phyloP scores from a whole-genome alignment of 1,284 basidiomycete species.

The Tilletia setariae region DNA sequence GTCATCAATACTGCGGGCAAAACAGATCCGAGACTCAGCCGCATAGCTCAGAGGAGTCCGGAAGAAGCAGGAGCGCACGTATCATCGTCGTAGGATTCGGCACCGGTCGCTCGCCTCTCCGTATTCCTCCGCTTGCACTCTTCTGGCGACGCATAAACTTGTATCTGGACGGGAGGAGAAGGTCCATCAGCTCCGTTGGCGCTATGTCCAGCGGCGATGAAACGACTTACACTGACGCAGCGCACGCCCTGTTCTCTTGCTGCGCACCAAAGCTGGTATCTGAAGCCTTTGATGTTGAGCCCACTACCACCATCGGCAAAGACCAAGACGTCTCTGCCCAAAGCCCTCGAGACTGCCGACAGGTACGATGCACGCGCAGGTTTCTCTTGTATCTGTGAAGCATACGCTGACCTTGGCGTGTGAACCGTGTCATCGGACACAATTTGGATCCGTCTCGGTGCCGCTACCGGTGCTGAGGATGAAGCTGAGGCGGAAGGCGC shows the following conservation, averaged over 20 bases:
- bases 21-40: not conserved
- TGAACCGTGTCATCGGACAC: constrained; percentile 75
- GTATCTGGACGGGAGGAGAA: constrained; percentile 48
- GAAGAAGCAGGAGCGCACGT: constrained; percentile 63
- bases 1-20: constrained; percentile 71
- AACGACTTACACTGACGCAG: constrained; percentile 73
- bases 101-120: constrained; percentile 57
- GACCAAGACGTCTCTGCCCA: constrained; percentile 72
- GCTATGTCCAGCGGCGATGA: not conserved
- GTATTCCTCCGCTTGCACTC: constrained; percentile 75
- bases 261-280: constrained; percentile 96
- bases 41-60: not conserved
- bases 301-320: constrained; percentile 74
- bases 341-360: constrained; percentile 73
- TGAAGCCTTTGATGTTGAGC: constrained; percentile 92
- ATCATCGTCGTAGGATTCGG: constrained; percentile 64
- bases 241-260: constrained; percentile 81
- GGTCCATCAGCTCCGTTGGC: not conserved
- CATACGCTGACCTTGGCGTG: constrained; percentile 67
- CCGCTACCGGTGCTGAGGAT: not conserved
- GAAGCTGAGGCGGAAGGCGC: not conserved
- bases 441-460: constrained; percentile 58
- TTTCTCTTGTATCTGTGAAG: constrained; percentile 71
- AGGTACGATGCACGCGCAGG: constrained; percentile 82
- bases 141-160: constrained; percentile 72